A percentile compares a stretch with the other conserved stretches of the same genome.
phyloP scores from a whole-genome alignment of 1,139 yeast species.

The Suhomyces yuchorum region DNA sequence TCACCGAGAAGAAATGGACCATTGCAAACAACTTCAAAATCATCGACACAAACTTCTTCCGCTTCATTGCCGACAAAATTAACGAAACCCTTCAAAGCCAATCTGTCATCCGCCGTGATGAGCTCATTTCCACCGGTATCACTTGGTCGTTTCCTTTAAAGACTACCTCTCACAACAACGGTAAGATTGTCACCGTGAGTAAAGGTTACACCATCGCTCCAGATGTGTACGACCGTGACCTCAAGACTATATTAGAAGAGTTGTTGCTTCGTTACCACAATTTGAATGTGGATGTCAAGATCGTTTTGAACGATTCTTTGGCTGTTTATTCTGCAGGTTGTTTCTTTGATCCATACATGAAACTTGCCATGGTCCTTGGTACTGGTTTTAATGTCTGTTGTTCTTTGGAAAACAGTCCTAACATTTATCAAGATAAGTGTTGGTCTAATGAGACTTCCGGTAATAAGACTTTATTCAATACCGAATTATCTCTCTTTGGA shows the following conservation, averaged over 20 bases:
- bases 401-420: conserved; percentile 27
- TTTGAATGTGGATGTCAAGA: conserved; percentile 34
- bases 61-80: conserved; percentile 40
- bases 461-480: conserved; percentile 33
- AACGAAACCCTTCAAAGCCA: conserved; percentile 34
- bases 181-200: conserved; percentile 47
- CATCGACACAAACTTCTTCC: conserved; percentile 44
- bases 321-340: conserved; percentile 52
- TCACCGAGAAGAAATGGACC: conserved; percentile 44
- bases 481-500: conserved; percentile 48
- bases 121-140: conserved; percentile 43
- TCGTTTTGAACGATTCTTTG: conserved; percentile 46
- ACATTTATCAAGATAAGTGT: conserved; percentile 27
- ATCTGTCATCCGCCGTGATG: conserved; percentile 21
- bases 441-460: conserved; percentile 18
- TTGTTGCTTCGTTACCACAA: conserved; percentile 27
- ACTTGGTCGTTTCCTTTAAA: conserved; percentile 63
- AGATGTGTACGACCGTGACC: conserved; percentile 43
- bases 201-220: conserved; percentile 52
- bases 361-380: conserved; percentile 49
- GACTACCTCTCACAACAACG: conserved; percentile 47
- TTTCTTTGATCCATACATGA: conserved; percentile 39
- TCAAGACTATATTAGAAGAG: conserved; percentile 43
- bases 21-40: conserved; percentile 41
- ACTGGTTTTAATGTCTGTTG: conserved; percentile 51